Evolutionary conservation across 2,329 filamentous ascomycete genomes (phyloP), one percentile per base, ranked within the genome.

Genomic region (Emergomyces orientalis): DNA sequence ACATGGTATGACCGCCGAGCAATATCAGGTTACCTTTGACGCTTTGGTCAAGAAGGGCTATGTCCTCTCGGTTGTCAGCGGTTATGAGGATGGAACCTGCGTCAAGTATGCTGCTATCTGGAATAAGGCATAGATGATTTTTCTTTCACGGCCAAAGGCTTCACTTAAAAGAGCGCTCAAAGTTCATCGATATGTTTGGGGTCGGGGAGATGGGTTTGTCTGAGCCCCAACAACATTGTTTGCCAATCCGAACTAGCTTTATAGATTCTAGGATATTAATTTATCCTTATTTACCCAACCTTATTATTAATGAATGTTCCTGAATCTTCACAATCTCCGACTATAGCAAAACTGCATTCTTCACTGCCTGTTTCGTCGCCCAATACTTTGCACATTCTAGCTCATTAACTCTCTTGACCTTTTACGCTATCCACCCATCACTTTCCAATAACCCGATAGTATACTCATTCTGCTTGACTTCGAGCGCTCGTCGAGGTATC

Each of bases 31-130:
- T 34, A 59, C 60, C 37, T 63, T 63, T 59, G 37, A 63, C 14
- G 30, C 62, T 3, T 39, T 63, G 49, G 27, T 25, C 22, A 45
- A 59, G 22, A 27, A 57, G 14, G 63, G 65, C 37, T 66, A 62
- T 41, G 30, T 49, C 30, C 63, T 59, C 39, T 59, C 19, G 7
- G 60, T 63, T 52, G 47, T 65, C 51, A 65, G 62, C 45, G 65
- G 61, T n/a, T 60, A 60, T 59, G 56, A 58, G 39, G n/a, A 27
- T 6, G 39, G 41, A 19, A 3, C 1, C 25, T 43, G 56, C 8
- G 52, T 59, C n/a, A 59, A 19, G 39, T 65, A 61, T 37, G 63
- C 63, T 7, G 63, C 61, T 25, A 63, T 65, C 47, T 65, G 63
- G 63, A 59, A 63, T 22, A 58, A 58, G 39, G 39, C 11, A 32